Evolutionary conservation across 495 filamentous ascomycete genomes (phyloP), one percentile per base, ranked within the genome.

Genomic region (Daldinia concentrica): DNA sequence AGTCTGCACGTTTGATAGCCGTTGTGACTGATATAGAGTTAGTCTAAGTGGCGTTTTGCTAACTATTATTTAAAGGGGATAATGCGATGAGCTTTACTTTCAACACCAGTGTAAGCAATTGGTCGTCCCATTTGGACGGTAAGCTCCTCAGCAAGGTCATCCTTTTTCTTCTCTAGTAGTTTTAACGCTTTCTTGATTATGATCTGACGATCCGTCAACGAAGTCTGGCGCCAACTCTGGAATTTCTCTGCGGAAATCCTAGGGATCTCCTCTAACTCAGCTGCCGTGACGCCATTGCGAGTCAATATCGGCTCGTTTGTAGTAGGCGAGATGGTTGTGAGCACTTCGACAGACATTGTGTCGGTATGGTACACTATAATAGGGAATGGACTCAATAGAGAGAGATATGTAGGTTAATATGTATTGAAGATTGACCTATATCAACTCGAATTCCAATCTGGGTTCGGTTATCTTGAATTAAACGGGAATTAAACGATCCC

Each of bases 41-140:
- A 73, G 59, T 26, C 7, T 39, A 64, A 1, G 8, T n/a, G 19
- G 6, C 8, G 7, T 3, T 19, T 19, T 11, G 15, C 55, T n/a
- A 4, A 11, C 8, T 22, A 51, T 55, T 22, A 24, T 4, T 48
- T 48, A 19, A 60, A 24, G n/a, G 30, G 12, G 6, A 14, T 0
- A n/a, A 14, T 1, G 22, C 27, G 4, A 29, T 64, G 19, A 41
- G 29, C 39, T 69, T 72, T 68, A 78, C 76, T 71, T 79, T 98
- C 94, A 72, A 88, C 92, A 17, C 85, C 86, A 0, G 92, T 91
- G 75, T 95, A 97, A 12, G 90, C 87, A 60, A 97, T 95, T 17
- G 94, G 94, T 15, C 94, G 86, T 58, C 94, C 94, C 94, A 98
- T 97, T 82, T 98, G 93, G 80, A 94, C 90, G 0, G 93, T 97